Evolutionary conservation across 2,329 filamentous ascomycete species (phyloP), one percentile per base, ranked within the genome.

Genomic region (Sporothrix dimorphospora): DNA sequence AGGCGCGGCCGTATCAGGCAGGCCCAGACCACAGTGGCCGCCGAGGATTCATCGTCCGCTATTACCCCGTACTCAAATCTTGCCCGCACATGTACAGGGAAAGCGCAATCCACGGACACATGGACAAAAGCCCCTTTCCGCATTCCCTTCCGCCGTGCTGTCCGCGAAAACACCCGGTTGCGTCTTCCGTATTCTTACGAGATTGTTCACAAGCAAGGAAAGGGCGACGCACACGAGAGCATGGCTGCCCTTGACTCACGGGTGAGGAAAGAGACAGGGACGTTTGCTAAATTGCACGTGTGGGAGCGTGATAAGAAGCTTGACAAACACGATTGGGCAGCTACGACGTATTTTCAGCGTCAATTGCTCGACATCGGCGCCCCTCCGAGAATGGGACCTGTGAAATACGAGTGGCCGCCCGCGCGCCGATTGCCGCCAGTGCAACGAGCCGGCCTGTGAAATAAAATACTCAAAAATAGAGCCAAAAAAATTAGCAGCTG

Each of bases 231-330:
- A 27, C 16, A 42, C 30, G 24, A 16, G 27, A 47, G n/a, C 34
- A 38, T 68, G 9, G n/a, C 9, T 30, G 45, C 45, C 27, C 40
- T 16, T 47, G 40, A 12, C 40, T 45, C 21, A 19, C 24, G 61
- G 9, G 30, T 47, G 21, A 14, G 40, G 21, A 49, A 34, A 67
- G 63, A 49, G 63, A 4, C 24, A 47, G 11, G 6, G 24, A 19
- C 65, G 9, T 68, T 16, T 68, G n/a, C 12, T n/a, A 55, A 40
- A 57, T 49, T 57, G 59, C 67, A 69, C 67, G 51, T 70, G 68
- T 53, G 51, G 68, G 68, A 3, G 38, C 16, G n/a, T 45, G 51
- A 57, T 45, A 51, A 21, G 34, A 57, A 55, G 61, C 40, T 21
- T n/a, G 16, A 30, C 34, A 40, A 40, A 40, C 1, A 11, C 7